phyloP scores from a whole-genome alignment of 1,284 basidiomycete genomes.

The Trichosporon sp. region DNA sequence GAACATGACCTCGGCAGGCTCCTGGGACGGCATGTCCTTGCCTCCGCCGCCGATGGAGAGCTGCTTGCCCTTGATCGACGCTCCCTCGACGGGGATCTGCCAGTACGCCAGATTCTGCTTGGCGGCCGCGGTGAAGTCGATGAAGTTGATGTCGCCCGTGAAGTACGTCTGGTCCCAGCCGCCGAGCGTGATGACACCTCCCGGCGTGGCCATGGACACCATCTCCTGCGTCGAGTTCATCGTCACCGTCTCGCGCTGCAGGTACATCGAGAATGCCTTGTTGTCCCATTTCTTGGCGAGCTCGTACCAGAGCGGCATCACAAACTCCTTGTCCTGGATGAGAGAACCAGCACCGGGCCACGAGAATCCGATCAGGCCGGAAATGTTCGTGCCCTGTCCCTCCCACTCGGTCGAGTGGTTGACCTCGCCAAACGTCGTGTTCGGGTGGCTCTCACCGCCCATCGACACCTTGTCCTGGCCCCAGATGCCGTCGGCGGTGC shows the following conservation, averaged over 20 bases:
- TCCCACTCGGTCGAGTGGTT: constrained; percentile 15
- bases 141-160: constrained; percentile 73
- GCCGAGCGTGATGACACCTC: constrained; percentile 72
- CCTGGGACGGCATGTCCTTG: neutral
- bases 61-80: constrained; percentile 9
- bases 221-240: constrained; percentile 63
- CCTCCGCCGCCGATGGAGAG: neutral
- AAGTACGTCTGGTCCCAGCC: constrained; percentile 64
- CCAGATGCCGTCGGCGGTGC: constrained; percentile 17
- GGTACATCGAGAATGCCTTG: constrained; percentile 18
- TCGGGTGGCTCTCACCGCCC: neutral
- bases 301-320: constrained; percentile 23
- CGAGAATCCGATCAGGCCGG: constrained; percentile 61
- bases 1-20: constrained; percentile 16
- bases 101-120: constrained; percentile 3
- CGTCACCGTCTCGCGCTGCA: constrained; percentile 52
- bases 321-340: constrained; percentile 25
- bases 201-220: constrained; percentile 59
- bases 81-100: constrained; percentile 11
- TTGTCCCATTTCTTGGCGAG: constrained; percentile 18
- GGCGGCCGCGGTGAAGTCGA: constrained; percentile 57
- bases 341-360: constrained; percentile 51
- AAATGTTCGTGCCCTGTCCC: constrained; percentile 40
- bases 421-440: constrained; percentile 16
- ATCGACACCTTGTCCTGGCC: constrained; percentile 17